These are phyloP conservation scores for Alternaria sp. DNA, from an alignment of 2,329 filamentous ascomycete genomes.

Conservation along the genomic window DNA sequence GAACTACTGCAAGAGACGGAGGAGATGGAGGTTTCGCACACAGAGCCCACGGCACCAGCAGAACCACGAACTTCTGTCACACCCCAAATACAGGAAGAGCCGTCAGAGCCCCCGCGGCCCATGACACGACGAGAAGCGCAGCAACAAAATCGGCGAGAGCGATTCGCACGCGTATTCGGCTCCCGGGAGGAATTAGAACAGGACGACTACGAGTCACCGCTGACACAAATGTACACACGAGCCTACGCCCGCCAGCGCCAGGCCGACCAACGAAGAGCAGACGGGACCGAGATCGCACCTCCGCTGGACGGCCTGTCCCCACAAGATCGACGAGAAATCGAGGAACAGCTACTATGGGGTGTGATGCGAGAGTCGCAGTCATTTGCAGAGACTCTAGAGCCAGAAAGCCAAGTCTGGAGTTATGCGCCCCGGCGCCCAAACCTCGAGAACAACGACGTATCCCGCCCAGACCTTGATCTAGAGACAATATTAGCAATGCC, in stretches of 20 bases:
- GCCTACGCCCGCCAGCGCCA: slow-evolving; percentile 53
- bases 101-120: slow-evolving; percentile 14
- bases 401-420: slow-evolving; percentile 30
- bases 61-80: slow-evolving; percentile 2
- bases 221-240: slow-evolving; percentile 55
- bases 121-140: slow-evolving; percentile 24
- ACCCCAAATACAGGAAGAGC: slow-evolving; percentile 7
- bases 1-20: slow-evolving; percentile 35
- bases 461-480: neutral
- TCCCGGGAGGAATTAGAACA: slow-evolving; percentile 55
- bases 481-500: neutral
- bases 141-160: slow-evolving; percentile 35
- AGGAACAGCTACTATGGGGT: slow-evolving; percentile 43
- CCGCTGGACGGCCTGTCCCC: slow-evolving; percentile 27
- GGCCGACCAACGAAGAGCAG: slow-evolving; percentile 47
- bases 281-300: slow-evolving; percentile 28
- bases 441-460: neutral
- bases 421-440: slow-evolving; percentile 15
- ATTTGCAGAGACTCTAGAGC: slow-evolving; percentile 15
- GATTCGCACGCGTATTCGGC: slow-evolving; percentile 51
- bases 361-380: slow-evolving; percentile 38
- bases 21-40: slow-evolving; percentile 32
- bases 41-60: neutral
- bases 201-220: slow-evolving; percentile 57
- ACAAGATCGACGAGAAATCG: slow-evolving; percentile 37